Conservation (phyloP, 1,284 basidiomycete genomes). For the Leccinum pachyderme region DNA sequence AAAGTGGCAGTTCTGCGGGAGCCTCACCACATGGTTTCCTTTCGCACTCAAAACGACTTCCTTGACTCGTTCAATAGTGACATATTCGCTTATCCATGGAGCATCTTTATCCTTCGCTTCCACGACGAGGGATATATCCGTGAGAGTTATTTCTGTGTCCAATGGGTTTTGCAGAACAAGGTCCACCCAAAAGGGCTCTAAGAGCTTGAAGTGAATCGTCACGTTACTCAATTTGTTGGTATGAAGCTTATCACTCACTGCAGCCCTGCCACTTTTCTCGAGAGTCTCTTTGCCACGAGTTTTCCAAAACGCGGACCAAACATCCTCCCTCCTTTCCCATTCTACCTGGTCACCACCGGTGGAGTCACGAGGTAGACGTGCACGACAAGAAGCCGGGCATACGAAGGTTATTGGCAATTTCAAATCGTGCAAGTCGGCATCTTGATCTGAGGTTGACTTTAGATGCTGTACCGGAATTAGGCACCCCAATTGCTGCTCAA, state of each 20-base stretch:
- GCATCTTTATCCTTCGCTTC: conserved; percentile 37
- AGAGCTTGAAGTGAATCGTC: not conserved
- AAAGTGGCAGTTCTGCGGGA: conserved; percentile 1
- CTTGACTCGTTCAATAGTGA: conserved; percentile 57
- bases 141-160: conserved; percentile 63
- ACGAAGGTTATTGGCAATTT: conserved; percentile 62
- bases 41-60: conserved; percentile 55
- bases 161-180: conserved; percentile 66
- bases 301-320: conserved; percentile 63
- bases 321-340: conserved; percentile 63
- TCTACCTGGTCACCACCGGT: conserved; percentile 41
- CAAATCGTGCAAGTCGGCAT: conserved; percentile 41
- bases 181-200: conserved; percentile 78
- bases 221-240: not conserved
- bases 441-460: conserved; percentile 48
- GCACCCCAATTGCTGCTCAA: not conserved
- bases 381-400: conserved; percentile 47
- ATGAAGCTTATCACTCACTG: conserved; percentile 54
- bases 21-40: conserved; percentile 55
- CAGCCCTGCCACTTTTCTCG: conserved; percentile 53
- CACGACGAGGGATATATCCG: conserved; percentile 56
- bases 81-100: conserved; percentile 37
- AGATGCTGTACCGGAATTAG: conserved; percentile 55
- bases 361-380: conserved; percentile 54
- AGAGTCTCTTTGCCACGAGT: conserved; percentile 51